phyloP scores from a whole-genome alignment of 257 asterid species.

The Solanum virginianum region DNA sequence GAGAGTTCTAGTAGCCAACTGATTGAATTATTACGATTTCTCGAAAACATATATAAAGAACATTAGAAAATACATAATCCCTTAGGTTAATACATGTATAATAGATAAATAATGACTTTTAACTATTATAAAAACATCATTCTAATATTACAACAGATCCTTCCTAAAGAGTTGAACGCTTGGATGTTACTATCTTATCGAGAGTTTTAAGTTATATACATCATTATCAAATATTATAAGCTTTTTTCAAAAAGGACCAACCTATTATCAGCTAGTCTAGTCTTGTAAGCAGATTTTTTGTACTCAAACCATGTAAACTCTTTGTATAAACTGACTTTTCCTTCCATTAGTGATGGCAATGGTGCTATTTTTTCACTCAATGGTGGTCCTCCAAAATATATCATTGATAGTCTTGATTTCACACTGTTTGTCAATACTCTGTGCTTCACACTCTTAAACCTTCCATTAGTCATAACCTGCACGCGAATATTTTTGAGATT shows the following conservation, averaged over 20 bases:
- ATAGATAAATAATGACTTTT: not conserved
- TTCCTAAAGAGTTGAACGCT: not conserved
- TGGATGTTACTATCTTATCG: not conserved
- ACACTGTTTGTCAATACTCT: slow-evolving; percentile 2
- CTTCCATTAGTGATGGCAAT: slow-evolving; percentile 2
- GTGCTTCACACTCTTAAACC: slow-evolving; percentile 6
- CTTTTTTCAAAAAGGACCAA: not conserved
- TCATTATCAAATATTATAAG: too few species aligned
- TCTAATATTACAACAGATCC: not conserved
- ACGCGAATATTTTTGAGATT: not conserved
- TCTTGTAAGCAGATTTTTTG: slow-evolving; percentile 1
- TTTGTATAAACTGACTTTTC: slow-evolving; percentile 1
- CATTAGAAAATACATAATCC: too few species aligned
- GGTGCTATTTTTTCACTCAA: slow-evolving; percentile 5
- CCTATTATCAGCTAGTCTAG: not conserved
- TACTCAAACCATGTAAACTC: slow-evolving; percentile 11
- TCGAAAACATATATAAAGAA: too few species aligned
- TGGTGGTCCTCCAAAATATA: slow-evolving; percentile 13
- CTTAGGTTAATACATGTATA: too few species aligned
- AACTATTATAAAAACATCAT: not conserved
- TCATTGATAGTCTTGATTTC: slow-evolving; percentile 11
- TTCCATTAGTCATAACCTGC: slow-evolving; percentile 9
- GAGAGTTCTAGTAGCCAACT: too few species aligned
- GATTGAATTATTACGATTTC: too few species aligned
- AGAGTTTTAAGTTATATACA: not conserved